A percentile compares a stretch with the other conserved stretches of the same genome.
These are phyloP conservation scores for Penstemon davidsonii DNA, from an alignment of 257 asterid genomes.

Conservation along the genomic window DNA sequence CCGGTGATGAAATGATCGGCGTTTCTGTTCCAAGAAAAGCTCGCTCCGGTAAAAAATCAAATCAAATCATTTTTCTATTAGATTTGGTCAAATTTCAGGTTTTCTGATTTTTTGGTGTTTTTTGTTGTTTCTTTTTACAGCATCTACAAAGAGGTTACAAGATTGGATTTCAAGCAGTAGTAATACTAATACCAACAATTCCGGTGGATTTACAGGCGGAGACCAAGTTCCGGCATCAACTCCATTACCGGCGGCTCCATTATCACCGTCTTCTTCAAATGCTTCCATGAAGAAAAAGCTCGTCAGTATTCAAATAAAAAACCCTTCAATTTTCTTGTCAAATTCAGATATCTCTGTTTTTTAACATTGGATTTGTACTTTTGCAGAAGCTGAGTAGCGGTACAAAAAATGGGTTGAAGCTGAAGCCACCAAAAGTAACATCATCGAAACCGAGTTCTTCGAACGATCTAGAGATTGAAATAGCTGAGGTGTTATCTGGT, in stretches of 20 bases:
- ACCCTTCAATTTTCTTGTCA: neutral
- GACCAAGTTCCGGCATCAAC: constrained; percentile 34
- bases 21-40: constrained; percentile 95
- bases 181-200: constrained; percentile 44
- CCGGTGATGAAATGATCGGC: constrained; percentile 93
- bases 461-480: constrained; percentile 87
- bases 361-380: constrained; percentile 17
- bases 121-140: constrained; percentile 40
- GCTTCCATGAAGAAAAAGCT: constrained; percentile 69
- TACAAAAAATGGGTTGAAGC: constrained; percentile 48
- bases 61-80: neutral
- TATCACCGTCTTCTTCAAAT: constrained; percentile 83
- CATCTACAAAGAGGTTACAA: constrained; percentile 79
- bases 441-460: constrained; percentile 63
- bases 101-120: neutral
- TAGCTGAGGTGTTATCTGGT: constrained; percentile 87
- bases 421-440: constrained; percentile 70
- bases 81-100: constrained; percentile 17
- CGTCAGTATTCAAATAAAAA: constrained; percentile 41
- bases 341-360: neutral
- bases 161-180: constrained; percentile 71
- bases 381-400: constrained; percentile 54
- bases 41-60: constrained; percentile 62
- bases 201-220: constrained; percentile 44
- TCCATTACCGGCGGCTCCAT: constrained; percentile 57